phyloP scores from a whole-genome alignment of 1,284 basidiomycete genomes.

The Cutaneotrichosporon cavernicola region DNA sequence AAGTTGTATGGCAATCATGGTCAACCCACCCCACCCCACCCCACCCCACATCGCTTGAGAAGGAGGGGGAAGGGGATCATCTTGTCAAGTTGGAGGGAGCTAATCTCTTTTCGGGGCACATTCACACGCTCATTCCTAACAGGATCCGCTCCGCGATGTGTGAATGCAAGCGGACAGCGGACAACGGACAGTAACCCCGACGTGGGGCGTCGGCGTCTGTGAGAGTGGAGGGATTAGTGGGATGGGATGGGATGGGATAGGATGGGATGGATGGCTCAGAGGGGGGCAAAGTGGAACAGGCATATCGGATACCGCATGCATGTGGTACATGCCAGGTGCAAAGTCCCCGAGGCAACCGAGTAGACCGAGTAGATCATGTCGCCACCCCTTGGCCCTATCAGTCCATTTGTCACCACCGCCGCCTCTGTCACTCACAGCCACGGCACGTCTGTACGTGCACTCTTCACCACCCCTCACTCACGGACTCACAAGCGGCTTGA shows the following conservation, averaged over 20 bases:
- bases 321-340: not conserved
- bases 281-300: too few relatives aligned
- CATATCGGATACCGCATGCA: not conserved
- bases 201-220: too few relatives aligned
- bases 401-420: not conserved
- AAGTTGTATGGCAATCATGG: not conserved
- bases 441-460: too few relatives aligned
- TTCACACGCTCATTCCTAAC: too few relatives aligned
- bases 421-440: not conserved
- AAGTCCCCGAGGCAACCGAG: not conserved
- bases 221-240: too few relatives aligned
- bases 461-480: not conserved
- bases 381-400: not conserved
- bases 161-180: too few relatives aligned
- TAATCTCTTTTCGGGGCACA: too few relatives aligned
- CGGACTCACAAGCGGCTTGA: not conserved
- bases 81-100: too few relatives aligned
- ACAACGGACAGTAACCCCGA: too few relatives aligned
- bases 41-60: not conserved
- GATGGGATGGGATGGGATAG: too few relatives aligned
- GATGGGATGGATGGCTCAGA: too few relatives aligned
- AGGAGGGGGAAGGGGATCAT: not conserved
- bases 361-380: not conserved
- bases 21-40: not conserved
- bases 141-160: too few relatives aligned